Evolutionary conservation across 2,329 filamentous ascomycete species (phyloP).

Genomic region (Fusarium decemcellulare): DNA sequence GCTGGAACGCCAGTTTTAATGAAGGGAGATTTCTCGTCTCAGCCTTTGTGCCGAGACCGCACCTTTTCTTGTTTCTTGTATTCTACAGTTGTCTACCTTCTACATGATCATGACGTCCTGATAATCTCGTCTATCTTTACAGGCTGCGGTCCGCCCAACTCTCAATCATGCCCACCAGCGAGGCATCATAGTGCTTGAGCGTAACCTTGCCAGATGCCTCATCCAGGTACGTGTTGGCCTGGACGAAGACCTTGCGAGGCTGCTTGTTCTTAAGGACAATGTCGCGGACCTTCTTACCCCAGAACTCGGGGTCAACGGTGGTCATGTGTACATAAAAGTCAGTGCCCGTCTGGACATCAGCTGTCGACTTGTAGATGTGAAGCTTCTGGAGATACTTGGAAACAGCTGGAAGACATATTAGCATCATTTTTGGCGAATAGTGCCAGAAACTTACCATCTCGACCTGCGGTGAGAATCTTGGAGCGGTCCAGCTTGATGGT

Average conservation of each 20-base stretch:
- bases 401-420: conserved; percentile 69
- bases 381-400: conserved; percentile 91
- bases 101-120: conserved; percentile 13
- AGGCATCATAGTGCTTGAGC: conserved; percentile 89
- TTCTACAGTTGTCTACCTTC: conserved; percentile 22
- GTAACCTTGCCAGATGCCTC: conserved; percentile 78
- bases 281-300: conserved; percentile 83
- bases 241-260: conserved; percentile 92
- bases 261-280: conserved; percentile 83
- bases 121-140: conserved; percentile 47
- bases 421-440: conserved; percentile 12
- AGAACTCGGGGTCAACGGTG: conserved; percentile 84
- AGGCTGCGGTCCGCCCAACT: conserved; percentile 79
- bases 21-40: neutral
- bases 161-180: conserved; percentile 84
- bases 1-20: conserved; percentile 9
- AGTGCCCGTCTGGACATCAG: conserved; percentile 83
- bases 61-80: conserved; percentile 30
- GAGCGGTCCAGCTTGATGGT: conserved; percentile 86
- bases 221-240: conserved; percentile 87
- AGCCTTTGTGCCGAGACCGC: conserved; percentile 9
- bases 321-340: conserved; percentile 89
- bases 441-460: conserved; percentile 66
- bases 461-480: conserved; percentile 88
- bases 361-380: conserved; percentile 93